phyloP scores from a whole-genome alignment of 352 stramenopile species.

The Phytopythium ostracodes region DNA sequence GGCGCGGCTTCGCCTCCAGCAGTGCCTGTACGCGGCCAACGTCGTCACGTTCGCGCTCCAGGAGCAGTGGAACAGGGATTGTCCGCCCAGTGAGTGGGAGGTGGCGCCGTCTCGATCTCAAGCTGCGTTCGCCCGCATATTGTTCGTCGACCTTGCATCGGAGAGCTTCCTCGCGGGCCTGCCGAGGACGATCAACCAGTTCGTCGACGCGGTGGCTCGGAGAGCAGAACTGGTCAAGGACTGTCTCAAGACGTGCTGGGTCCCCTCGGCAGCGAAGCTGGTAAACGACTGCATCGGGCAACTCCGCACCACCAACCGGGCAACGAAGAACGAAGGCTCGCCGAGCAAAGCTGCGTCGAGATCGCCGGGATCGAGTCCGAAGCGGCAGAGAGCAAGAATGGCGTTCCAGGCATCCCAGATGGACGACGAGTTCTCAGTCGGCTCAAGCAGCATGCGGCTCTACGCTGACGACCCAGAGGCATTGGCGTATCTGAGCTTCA shows the following conservation, averaged over 20 bases:
- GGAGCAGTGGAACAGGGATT: slow-evolving; percentile 82
- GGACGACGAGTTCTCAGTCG: background rate
- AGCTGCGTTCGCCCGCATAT: slow-evolving; percentile 56
- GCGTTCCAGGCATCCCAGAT: too few species aligned
- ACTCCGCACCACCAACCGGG: slow-evolving; percentile 11
- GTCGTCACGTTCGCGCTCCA: slow-evolving; percentile 85
- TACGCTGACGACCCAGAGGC: slow-evolving; percentile 38
- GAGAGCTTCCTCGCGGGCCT: slow-evolving; percentile 59
- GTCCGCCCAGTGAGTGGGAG: slow-evolving; percentile 68
- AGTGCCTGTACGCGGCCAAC: slow-evolving; percentile 69
- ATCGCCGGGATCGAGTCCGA: slow-evolving; percentile 1
- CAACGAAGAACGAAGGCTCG: background rate
- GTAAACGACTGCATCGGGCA: slow-evolving; percentile 64
- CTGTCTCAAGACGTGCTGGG: slow-evolving; percentile 80
- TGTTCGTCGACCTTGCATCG: slow-evolving; percentile 82
- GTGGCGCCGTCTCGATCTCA: slow-evolving; percentile 31
- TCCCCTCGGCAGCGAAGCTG: slow-evolving; percentile 60
- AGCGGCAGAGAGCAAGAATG: background rate
- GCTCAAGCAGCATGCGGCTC: slow-evolving; percentile 1
- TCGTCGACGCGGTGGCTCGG: slow-evolving; percentile 77
- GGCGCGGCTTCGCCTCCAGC: slow-evolving; percentile 35
- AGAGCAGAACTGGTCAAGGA: slow-evolving; percentile 84
- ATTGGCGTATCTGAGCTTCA: slow-evolving; percentile 44
- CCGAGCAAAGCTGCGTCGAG: background rate
- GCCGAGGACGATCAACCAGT: slow-evolving; percentile 80